Base-by-base conservation (phyloP, 495 filamentous ascomycete species). In the Penicillium nucicola region DNA sequence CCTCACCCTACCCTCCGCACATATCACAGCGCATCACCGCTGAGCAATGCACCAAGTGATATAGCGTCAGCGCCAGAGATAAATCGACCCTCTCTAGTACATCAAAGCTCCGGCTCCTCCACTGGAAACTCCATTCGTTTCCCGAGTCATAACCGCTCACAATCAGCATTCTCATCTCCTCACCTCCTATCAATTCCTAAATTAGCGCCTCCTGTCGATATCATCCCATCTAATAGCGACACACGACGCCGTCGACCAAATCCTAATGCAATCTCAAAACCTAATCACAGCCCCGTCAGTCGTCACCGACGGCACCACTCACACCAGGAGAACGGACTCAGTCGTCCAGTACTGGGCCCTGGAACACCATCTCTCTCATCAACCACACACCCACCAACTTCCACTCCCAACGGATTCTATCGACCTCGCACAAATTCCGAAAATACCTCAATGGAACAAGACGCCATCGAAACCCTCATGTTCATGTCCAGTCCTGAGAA, bases 401-500 rank as follows among this genome's bases (percentile, higher is more conserved):
- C 68, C 3, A 58, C 56, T 20, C 58, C 65, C 33, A 61, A 65
- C 7, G 58, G 52, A 1, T 48, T 58, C 15, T 56, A 66, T 10
- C 57, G 56, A 47, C 65, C 76, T 15, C 76, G 79, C 20, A 81
- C 81, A 11, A 81, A 84, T 11, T 81, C 79, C 33, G 76, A 84
- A 34, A 88, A 88, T 47, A 83, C 85, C 14, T 75, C 80, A 17
- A 84, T 86, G 58, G 90, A 95, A 58, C 82, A 90, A 57, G 90
- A 93, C 56, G 90, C 89, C n/a, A 84, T 95, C 18, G 90, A 95
- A 59, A 88, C 87, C 0, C 70, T 95, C 19, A 73, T 95, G 17
- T 92, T 90, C 68, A 90, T 95, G 87, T 88, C 86, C 49, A 92
- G 88, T 55, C 90, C 90, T 0, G 85, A 83, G 11, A 88, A 90